phyloP scores from a whole-genome alignment of 345 rosid species.

The Zanthoxylum bungeanum region DNA sequence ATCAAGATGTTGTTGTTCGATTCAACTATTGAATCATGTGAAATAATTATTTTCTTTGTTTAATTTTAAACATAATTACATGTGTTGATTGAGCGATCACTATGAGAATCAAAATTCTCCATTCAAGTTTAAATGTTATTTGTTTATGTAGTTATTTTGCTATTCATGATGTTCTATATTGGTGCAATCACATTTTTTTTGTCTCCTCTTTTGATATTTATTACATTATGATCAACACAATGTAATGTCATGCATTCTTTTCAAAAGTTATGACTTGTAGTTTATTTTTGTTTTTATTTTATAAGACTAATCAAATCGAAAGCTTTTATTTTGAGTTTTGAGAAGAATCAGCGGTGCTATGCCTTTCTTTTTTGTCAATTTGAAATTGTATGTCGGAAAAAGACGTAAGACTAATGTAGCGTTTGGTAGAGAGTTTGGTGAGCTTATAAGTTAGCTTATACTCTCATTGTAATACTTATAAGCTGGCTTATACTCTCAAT shows the following conservation, averaged over 20 bases:
- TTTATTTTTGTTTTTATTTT: constrained; percentile 9
- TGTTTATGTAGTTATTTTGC: background rate
- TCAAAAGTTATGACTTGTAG: background rate
- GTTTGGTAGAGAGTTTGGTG: too few species aligned
- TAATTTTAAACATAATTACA: background rate
- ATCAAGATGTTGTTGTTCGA: background rate
- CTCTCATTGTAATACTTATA: too few species aligned
- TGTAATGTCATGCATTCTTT: constrained; percentile 33
- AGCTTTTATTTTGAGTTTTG: background rate
- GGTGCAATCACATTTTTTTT: too few species aligned
- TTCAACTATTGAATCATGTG: background rate
- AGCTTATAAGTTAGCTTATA: too few species aligned
- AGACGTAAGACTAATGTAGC: too few species aligned
- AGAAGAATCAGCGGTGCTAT: background rate
- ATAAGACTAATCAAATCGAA: too few species aligned
- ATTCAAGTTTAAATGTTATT: background rate
- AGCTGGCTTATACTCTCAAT: too few species aligned
- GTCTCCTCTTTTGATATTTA: too few species aligned
- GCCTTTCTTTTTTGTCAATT: background rate
- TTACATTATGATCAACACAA: too few species aligned
- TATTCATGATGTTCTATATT: background rate
- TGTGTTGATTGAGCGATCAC: background rate
- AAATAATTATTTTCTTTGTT: background rate
- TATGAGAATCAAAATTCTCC: background rate
- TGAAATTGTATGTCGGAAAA: too few species aligned